Evolutionary conservation across 768 basidiomycete genomes (phyloP).

Genomic region (Suillus placidus): DNA sequence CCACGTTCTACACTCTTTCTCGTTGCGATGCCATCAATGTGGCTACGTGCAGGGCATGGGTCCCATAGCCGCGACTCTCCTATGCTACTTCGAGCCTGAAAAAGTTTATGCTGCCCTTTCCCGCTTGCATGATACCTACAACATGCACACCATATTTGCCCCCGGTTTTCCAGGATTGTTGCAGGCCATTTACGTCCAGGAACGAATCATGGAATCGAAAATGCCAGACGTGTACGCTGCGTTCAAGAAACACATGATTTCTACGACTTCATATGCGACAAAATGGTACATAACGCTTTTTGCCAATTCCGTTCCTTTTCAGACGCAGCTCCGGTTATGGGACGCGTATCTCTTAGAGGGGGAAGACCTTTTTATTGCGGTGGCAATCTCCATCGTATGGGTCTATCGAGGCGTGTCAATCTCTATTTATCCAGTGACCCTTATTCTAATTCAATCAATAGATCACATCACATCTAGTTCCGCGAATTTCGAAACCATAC

Average conservation of each 20-base stretch:
- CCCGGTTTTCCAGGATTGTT: constrained; percentile 96
- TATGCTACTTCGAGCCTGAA: constrained; percentile 93
- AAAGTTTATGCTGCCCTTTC: constrained; percentile 83
- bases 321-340: constrained; percentile 93
- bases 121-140: constrained; percentile 86
- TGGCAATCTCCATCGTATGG: constrained; percentile 90
- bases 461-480: constrained; percentile 80
- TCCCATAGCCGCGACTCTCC: constrained; percentile 90
- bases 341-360: constrained; percentile 93
- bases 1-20: constrained; percentile 92
- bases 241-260: constrained; percentile 87
- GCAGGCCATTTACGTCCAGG: constrained; percentile 96
- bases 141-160: constrained; percentile 84
- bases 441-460: constrained; percentile 33
- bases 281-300: constrained; percentile 99
- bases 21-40: constrained; percentile 79
- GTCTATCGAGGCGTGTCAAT: constrained; percentile 72
- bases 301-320: constrained; percentile 93
- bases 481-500: constrained; percentile 89
- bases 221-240: constrained; percentile 89
- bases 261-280: constrained; percentile 93
- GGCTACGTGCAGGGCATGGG: constrained; percentile 99
- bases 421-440: background rate
- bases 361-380: constrained; percentile 82
- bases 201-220: constrained; percentile 80